Evolutionary conservation across 768 basidiomycete genomes (phyloP), one percentile per base, ranked within the genome.

Genomic region (Rhizopogon vulgaris): DNA sequence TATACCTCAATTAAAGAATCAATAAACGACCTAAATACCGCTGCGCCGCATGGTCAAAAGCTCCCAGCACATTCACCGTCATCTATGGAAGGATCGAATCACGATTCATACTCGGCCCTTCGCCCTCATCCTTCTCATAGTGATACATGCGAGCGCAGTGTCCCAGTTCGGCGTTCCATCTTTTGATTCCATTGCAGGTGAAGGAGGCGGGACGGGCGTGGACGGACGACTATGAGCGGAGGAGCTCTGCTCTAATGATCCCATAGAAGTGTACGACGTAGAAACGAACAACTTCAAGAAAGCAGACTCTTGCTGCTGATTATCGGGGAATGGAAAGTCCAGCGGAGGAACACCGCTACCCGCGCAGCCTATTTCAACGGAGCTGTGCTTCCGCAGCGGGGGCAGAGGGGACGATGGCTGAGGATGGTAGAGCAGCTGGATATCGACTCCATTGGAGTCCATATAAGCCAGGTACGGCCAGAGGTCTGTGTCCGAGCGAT

Each of bases 381-480:
- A 64, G 14, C 70, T 63, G 32, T 69, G 69, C 37, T 67, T 70
- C 7, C 64, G 72, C 38, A 83, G 72, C 14, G 80, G 80, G 6
- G 81, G 69, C n/a, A 48, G 39, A 15, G 62, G 45, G 18, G 60
- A 45, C 32, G 67, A 64, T 9, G 70, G 66, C 41, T 70, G 71
- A 5, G 82, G 78, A 43, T 77, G 76, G 62, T 81, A 80, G n/a
- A 83, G 63, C 51, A 80, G 70, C 50, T 73, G 76, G 54, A 80
- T 79, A 47, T 71, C 72, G 53, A 82, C 77, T 38, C 71, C 76
- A 49, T 72, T 74, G 2, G 79, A 75, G 58, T 84, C 80, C 78
- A 84, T 78, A 60, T 78, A 82, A 1, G 75, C 74, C 32, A 84
- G 70, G 60, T 81, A 82, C 30, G 83, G 80, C 82, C 82, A 84